Evolutionary conservation across 306 rosid genomes (phyloP), one percentile per base, ranked within the genome.

Genomic region (Sesbania bispinosa): DNA sequence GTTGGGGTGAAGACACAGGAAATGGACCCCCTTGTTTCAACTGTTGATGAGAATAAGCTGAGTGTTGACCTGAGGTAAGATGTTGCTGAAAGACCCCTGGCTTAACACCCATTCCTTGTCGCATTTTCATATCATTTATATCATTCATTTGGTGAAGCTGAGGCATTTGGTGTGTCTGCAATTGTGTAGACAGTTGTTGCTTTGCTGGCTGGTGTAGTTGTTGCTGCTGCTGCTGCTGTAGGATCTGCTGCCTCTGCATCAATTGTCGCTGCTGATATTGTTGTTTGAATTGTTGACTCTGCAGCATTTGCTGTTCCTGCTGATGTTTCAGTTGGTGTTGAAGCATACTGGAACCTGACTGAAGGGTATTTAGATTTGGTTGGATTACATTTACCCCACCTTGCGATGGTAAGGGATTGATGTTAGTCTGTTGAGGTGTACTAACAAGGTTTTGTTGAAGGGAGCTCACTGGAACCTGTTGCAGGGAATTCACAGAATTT

Each of bases 71-170:
- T 14, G 81, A 74, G 19, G 90, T 48, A 67, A 59, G 81, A 70
- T 87, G 97, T 76, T 84, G 96, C 76, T 84, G 97, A 85, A 83
- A 91, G 67, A 74, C 78, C 69, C 90, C 96, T 18, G 87, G 73
- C 85, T 89, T 90, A 42, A 74, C 85, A 80, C 79, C 87, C 77
- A 87, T 35, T 65, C 85, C 90, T 35, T 63, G 95, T 64, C 90
- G 85, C 64, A 80, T 67, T 76, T 93, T 90, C 80, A 88, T 5
- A 38, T 93, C 98, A 82, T 75, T 88, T 8, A 67, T 84, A 62
- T 90, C 97, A 69, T 74, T 89, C 53, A 85, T 78, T 85, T 85
- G 97, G 65, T 87, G 92, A 75, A 80, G 78, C 80, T 88, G 90
- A 4, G 90, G 67, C 78, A 85, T 82, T 79, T 88, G 94, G 69